Base-by-base conservation (phyloP, 2,329 filamentous ascomycete genomes). In the Hypomyces rosellus region DNA sequence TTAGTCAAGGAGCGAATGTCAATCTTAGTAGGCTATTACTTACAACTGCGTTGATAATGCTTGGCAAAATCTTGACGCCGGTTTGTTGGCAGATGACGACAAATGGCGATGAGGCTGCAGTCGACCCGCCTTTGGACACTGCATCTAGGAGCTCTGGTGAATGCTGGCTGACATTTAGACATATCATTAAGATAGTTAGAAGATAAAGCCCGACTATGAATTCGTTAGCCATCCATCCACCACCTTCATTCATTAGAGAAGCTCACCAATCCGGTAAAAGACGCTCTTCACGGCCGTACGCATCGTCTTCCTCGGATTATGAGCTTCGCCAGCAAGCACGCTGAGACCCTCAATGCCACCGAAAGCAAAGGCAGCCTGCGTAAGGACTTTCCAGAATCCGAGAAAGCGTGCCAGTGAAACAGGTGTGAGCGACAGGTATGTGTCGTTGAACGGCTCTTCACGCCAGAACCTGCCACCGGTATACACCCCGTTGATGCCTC, bases 21-120 rank as follows among this genome's bases (percentile, higher is more conserved):
- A 14, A 20, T 20, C 16, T 14, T 5, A 5, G 25, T n/a, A 1
- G 14, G 4, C 22, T n/a, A 11, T 8, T 30, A 41, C 49, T 49
- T 49, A 80, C 77, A 18, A 76, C 72, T 14, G 73, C 78, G 55
- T 81, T 81, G 62, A 81, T 77, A 48, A 80, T 69, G 13, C 67
- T 71, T 41, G 75, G 73, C 3, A 81, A 67, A 2, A 69, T 71
- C 12, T 67, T 65, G 52, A 78, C 76, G 4, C 75, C 74, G 3
- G 72, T 74, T 49, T 73, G 68, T 50, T 72, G 70, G 57, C 75
- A 74, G 22, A 70, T 74, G 14, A 76, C 65, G 5, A 76, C 74
- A 54, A 74, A 77, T 1, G 74, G 70, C 1, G 72, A 75, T 1
- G 77, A 75, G 7, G 74, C 76, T 1, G 78, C 78, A 44, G 76